Evolutionary conservation across 345 rosid species (phyloP).

Genomic region (Populus euphratica): DNA sequence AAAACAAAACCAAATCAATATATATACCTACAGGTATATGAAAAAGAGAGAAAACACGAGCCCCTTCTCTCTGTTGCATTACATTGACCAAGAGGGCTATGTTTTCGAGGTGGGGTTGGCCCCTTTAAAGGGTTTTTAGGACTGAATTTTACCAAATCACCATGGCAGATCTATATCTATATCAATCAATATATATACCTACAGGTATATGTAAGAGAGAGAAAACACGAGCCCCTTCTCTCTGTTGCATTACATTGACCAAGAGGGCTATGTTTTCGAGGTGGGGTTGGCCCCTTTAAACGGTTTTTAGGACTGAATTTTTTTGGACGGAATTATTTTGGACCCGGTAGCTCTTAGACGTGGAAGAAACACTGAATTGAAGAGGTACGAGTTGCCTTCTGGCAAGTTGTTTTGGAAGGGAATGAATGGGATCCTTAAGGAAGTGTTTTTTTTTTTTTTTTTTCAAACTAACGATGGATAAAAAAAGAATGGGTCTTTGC

Average conservation of each 20-base stretch:
- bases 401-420: not conserved
- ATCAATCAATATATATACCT: not conserved
- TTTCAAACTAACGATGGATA: not conserved
- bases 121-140: slow-evolving; percentile 18
- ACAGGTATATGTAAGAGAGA: not conserved
- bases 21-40: not conserved
- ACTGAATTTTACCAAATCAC: slow-evolving; percentile 10
- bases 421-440: not conserved
- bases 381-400: not conserved
- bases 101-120: not conserved
- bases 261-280: not conserved
- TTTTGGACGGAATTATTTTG: slow-evolving; percentile 2
- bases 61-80: slow-evolving; percentile 28
- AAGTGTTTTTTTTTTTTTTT: too few relatives aligned
- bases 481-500: not conserved
- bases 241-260: slow-evolving; percentile 28
- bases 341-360: not conserved
- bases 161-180: slow-evolving; percentile 30
- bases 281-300: slow-evolving; percentile 8
- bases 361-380: slow-evolving; percentile 3
- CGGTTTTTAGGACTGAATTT: slow-evolving; percentile 7
- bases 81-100: not conserved
- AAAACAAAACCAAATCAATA: slow-evolving; percentile 5
- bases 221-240: not conserved
- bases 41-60: not conserved